These are phyloP conservation scores for Leccinum incarnatum DNA, from an alignment of 768 basidiomycete species.

Conservation along the genomic window DNA sequence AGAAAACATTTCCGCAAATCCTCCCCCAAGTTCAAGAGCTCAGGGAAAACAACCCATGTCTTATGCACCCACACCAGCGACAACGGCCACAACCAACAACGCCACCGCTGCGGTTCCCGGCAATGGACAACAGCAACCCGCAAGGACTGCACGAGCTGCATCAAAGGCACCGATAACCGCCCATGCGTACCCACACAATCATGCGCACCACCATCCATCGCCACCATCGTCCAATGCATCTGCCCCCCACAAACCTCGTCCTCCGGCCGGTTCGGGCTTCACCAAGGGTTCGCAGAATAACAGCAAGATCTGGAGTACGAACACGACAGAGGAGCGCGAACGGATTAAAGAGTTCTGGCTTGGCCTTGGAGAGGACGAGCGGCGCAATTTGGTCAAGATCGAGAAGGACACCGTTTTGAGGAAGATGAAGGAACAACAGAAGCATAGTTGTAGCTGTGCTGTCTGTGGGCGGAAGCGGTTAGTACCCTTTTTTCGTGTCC, in stretches of 20 bases:
- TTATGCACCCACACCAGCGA: slow-evolving; percentile 39
- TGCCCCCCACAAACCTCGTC: slow-evolving; percentile 30
- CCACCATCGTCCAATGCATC: slow-evolving; percentile 37
- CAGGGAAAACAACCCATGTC: slow-evolving; percentile 94
- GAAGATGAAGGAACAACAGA: slow-evolving; percentile 99
- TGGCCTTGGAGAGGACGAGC: slow-evolving; percentile 85
- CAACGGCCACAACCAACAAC: slow-evolving; percentile 33
- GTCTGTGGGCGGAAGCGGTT: slow-evolving; percentile 97
- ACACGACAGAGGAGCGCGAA: slow-evolving; percentile 88
- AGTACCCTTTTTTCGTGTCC: slow-evolving; percentile 39
- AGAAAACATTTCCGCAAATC: slow-evolving; percentile 35
- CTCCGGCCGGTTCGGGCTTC: slow-evolving; percentile 27
- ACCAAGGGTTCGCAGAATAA: slow-evolving; percentile 39
- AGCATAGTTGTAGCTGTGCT: slow-evolving; percentile 92
- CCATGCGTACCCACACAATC: slow-evolving; percentile 49
- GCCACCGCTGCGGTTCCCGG: slow-evolving; percentile 29
- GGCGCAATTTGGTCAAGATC: slow-evolving; percentile 89
- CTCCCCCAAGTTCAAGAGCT: slow-evolving; percentile 74
- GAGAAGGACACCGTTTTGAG: slow-evolving; percentile 97
- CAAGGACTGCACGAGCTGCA: slow-evolving; percentile 46
- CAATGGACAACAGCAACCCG: slow-evolving; percentile 34
- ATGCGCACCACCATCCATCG: slow-evolving; percentile 54
- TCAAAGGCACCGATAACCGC: slow-evolving; percentile 57
- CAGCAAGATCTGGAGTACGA: slow-evolving; percentile 94
- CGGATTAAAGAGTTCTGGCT: slow-evolving; percentile 99